Conservation (phyloP, 169 alveolate genomes). For the Plasmodium berghei region DNA sequence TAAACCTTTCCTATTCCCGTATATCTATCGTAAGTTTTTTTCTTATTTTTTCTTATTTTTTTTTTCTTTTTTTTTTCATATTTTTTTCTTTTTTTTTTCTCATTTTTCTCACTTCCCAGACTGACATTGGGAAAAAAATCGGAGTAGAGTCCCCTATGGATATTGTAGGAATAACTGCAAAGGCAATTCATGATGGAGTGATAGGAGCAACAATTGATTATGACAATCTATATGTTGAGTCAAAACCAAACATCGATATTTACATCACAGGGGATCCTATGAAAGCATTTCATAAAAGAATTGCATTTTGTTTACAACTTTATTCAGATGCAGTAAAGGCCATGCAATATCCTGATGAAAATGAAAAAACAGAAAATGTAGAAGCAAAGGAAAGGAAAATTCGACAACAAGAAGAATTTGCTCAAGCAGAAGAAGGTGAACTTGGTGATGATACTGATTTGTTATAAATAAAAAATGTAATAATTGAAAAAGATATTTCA, state of each 20-base stretch:
- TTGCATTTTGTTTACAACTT: constrained; percentile 93
- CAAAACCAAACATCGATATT: constrained; percentile 78
- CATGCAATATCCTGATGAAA: constrained; percentile 79
- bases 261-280: constrained; percentile 87
- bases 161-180: constrained; percentile 93
- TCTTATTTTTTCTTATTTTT: too few species aligned
- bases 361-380: constrained; percentile 72
- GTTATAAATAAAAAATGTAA: neutral
- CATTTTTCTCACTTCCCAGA: neutral
- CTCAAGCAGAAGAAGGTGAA: constrained; percentile 74
- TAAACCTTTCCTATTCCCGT: constrained; percentile 93
- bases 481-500: neutral
- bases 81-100: too few species aligned
- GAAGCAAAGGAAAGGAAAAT: constrained; percentile 69
- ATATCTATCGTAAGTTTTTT: constrained; percentile 86
- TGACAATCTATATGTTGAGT: constrained; percentile 88
- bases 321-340: constrained; percentile 94
- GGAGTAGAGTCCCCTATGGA: constrained; percentile 93
- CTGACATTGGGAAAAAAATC: constrained; percentile 91
- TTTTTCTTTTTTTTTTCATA: too few species aligned
- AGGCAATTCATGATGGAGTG: constrained; percentile 96
- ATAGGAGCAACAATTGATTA: constrained; percentile 95
- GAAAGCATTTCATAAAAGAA: constrained; percentile 92
- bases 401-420: constrained; percentile 72
- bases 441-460: constrained; percentile 69